Percentiles rank a stretch among this genome's conserved stretches.
Conservation (phyloP, 1,284 basidiomycete genomes). For the Gymnopus androsaceus region DNA sequence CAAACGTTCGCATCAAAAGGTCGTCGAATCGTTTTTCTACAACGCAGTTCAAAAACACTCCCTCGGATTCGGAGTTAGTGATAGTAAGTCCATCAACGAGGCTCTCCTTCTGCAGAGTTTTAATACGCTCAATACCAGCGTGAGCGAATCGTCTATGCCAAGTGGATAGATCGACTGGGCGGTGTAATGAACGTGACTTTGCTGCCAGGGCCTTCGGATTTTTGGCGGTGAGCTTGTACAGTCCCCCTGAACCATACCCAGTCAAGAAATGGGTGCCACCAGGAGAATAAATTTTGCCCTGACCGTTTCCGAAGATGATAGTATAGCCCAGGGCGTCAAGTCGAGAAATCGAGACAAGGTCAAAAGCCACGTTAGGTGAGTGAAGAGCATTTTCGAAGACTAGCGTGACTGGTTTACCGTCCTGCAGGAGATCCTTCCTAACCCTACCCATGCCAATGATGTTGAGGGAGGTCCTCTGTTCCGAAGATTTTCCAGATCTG, state of each 20-base stretch:
- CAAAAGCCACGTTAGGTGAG: not conserved
- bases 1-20: constrained; percentile 7
- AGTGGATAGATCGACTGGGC: not conserved
- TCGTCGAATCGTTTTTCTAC: not conserved
- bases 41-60: constrained; percentile 9
- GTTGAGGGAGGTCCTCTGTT: not conserved
- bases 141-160: constrained; percentile 1
- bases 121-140: not conserved
- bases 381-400: constrained; percentile 4
- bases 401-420: not conserved
- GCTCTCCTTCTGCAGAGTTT: not conserved
- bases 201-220: not conserved
- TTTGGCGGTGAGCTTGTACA: not conserved
- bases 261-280: not conserved
- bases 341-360: no score
- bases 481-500: not conserved
- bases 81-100: constrained; percentile 11
- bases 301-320: not conserved
- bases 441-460: constrained; percentile 7
- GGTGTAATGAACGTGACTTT: not conserved
- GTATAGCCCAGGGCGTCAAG: not conserved
- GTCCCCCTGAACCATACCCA: not conserved
- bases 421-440: not conserved
- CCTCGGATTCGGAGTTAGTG: not conserved
- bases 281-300: not conserved